phyloP scores from a whole-genome alignment of 2,329 filamentous ascomycete species.

The Capronia americana region DNA sequence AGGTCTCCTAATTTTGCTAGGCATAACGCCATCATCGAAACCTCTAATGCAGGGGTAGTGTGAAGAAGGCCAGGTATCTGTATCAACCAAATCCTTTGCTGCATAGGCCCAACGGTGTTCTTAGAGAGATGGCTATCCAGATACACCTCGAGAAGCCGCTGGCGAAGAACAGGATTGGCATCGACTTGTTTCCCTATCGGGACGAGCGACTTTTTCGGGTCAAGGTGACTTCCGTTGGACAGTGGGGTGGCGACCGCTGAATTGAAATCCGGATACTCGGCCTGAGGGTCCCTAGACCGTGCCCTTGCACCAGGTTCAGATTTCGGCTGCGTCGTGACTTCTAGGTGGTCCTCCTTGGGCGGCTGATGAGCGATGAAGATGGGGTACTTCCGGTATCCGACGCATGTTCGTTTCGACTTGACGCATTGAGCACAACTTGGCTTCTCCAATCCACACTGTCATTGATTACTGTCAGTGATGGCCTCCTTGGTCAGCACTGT shows the following conservation, averaged over 20 bases:
- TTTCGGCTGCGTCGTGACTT: background rate
- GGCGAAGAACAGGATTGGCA: conserved; percentile 34
- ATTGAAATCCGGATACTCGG: background rate
- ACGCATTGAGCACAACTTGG: conserved; percentile 44
- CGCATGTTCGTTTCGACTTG: conserved; percentile 43
- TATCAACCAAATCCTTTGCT: conserved; percentile 41
- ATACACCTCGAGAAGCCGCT: conserved; percentile 43
- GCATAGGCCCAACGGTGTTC: conserved; percentile 14
- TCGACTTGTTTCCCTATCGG: conserved; percentile 19
- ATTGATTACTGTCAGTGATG: background rate
- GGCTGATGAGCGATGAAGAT: conserved; percentile 41
- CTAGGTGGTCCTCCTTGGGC: conserved; percentile 8
- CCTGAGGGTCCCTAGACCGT: background rate
- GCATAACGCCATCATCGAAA: conserved; percentile 42
- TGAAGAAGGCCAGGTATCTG: conserved; percentile 40
- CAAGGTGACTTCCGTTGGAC: background rate
- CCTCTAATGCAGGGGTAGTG: conserved; percentile 42
- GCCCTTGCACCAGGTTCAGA: background rate
- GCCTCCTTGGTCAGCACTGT: background rate
- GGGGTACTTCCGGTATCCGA: conserved; percentile 42
- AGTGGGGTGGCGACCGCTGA: background rate
- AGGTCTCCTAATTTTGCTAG: conserved; percentile 42
- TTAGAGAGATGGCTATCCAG: conserved; percentile 38
- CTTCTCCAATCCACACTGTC: conserved; percentile 43
- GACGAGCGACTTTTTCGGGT: conserved; percentile 1